These are phyloP conservation scores for Metarhizium rileyi DNA, from an alignment of 2,329 filamentous ascomycete species.

Conservation along the genomic window DNA sequence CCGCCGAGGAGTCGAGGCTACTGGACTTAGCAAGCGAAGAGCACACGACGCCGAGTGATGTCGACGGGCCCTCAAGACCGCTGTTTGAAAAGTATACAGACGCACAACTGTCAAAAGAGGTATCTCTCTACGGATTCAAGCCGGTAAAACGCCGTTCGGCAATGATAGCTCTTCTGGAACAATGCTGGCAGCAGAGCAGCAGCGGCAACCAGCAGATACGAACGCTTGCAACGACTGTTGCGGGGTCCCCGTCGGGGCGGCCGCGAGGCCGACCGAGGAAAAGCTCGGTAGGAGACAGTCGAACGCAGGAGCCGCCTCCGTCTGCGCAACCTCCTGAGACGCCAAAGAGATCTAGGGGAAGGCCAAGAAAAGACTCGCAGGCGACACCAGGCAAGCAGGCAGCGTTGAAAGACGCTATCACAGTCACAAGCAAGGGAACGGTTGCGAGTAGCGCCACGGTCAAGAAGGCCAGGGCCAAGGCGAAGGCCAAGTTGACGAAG, in stretches of 20 bases:
- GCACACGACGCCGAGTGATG: neutral
- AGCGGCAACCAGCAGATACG: constrained; percentile 11
- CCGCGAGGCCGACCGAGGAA: constrained; percentile 27
- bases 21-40: constrained; percentile 1
- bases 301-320: constrained; percentile 24
- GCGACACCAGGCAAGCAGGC: constrained; percentile 8
- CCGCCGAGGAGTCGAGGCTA: neutral
- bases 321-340: constrained; percentile 22
- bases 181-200: constrained; percentile 59
- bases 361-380: constrained; percentile 27
- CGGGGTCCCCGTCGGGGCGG: constrained; percentile 13
- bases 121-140: constrained; percentile 63
- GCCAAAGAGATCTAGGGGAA: constrained; percentile 29
- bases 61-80: constrained; percentile 27
- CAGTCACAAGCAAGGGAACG: neutral
- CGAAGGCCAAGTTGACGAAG: constrained; percentile 8
- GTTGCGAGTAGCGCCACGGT: constrained; percentile 1
- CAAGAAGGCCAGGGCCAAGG: constrained; percentile 8
- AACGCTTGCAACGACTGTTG: neutral
- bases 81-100: constrained; percentile 54
- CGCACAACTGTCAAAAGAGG: constrained; percentile 49
- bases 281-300: constrained; percentile 11
- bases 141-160: constrained; percentile 55
- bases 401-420: neutral
- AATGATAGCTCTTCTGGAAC: constrained; percentile 60